phyloP scores from a whole-genome alignment of 306 rosid species.

The Sindora glabra region DNA sequence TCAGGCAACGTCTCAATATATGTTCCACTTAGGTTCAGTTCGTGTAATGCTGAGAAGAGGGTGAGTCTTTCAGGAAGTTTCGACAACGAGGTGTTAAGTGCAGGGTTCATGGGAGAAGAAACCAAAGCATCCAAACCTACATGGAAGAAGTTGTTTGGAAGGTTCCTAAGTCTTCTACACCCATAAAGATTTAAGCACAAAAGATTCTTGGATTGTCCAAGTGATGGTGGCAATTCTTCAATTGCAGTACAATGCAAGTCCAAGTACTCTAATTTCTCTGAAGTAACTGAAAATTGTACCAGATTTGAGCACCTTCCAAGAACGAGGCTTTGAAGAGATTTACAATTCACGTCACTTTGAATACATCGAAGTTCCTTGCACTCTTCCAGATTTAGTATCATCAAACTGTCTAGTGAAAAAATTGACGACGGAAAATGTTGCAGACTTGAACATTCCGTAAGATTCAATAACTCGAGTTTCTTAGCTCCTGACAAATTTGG shows the following conservation, averaged over 20 bases:
- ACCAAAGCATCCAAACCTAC: no score
- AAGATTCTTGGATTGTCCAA: not conserved
- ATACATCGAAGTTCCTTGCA: not conserved
- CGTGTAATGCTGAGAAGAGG: not conserved
- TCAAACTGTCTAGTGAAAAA: not conserved
- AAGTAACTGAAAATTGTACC: not conserved
- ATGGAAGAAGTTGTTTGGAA: no score
- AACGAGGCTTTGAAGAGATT: not conserved
- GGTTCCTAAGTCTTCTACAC: not conserved
- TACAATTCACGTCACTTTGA: not conserved
- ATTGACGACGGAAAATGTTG: not conserved
- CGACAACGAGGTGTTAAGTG: not conserved
- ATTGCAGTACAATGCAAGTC: not conserved
- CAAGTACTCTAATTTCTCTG: not conserved
- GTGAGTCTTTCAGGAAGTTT: not conserved
- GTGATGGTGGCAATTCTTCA: not conserved
- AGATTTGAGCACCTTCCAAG: not conserved
- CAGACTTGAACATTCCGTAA: not conserved
- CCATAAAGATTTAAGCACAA: not conserved
- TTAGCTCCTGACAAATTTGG: conserved; percentile 7
- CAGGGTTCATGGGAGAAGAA: not conserved
- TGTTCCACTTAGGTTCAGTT: not conserved
- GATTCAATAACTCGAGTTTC: not conserved
- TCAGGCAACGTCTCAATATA: not conserved
- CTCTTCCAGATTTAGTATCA: not conserved